A percentile compares a stretch with the other conserved stretches of the same genome.
These are phyloP conservation scores for Spatholobus suberectus DNA, from an alignment of 306 rosid genomes.

Conservation along the genomic window DNA sequence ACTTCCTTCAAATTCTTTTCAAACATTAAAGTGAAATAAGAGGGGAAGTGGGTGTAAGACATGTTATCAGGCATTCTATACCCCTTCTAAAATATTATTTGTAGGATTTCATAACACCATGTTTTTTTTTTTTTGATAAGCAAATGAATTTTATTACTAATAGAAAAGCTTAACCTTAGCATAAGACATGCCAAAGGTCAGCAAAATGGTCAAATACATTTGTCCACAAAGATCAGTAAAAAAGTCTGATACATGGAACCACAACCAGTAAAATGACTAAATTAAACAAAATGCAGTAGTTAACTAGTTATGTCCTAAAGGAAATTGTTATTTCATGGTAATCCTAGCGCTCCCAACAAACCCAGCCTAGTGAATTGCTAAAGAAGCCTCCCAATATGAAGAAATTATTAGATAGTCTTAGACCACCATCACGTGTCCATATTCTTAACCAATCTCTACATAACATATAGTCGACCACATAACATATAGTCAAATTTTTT, in stretches of 20 bases:
- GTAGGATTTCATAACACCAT: background rate
- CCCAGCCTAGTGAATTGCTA: slow-evolving; percentile 1
- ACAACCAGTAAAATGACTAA: too few species aligned
- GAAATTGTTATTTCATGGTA: background rate
- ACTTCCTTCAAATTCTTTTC: background rate
- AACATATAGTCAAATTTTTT: background rate
- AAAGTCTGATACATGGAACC: too few species aligned
- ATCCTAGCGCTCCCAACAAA: background rate
- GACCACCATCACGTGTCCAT: background rate
- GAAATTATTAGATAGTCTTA: background rate
- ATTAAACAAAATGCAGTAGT: background rate
- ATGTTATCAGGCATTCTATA: background rate
- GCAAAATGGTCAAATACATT: too few species aligned
- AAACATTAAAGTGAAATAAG: slow-evolving; percentile 8
- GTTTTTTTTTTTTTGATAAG: too few species aligned
- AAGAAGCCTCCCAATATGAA: background rate
- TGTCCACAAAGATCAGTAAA: too few species aligned
- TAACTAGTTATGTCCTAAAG: background rate
- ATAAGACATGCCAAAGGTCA: too few species aligned
- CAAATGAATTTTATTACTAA: too few species aligned
- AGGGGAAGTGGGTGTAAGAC: background rate
- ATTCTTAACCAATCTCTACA: background rate
- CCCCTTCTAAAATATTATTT: background rate
- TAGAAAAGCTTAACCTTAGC: too few species aligned
- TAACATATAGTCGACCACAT: background rate